These are phyloP conservation scores for Pleurotus cornucopiae DNA, from an alignment of 768 basidiomycete species.

Conservation along the genomic window DNA sequence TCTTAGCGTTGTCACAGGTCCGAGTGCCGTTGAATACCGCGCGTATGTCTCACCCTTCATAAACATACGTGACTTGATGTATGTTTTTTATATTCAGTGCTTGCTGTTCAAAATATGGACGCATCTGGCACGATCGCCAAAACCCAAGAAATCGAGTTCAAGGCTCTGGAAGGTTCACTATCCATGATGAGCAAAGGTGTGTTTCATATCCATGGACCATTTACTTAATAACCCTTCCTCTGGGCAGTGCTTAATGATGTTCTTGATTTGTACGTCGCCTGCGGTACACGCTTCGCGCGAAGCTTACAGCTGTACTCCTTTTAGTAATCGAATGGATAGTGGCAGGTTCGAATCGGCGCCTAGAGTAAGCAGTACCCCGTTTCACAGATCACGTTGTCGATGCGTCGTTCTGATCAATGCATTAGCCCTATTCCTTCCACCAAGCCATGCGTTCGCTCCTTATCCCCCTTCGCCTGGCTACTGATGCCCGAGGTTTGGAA, in stretches of 20 bases:
- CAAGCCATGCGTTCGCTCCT: constrained; percentile 73
- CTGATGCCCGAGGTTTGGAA: constrained; percentile 61
- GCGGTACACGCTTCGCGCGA: constrained; percentile 1
- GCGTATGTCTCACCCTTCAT: constrained; percentile 29
- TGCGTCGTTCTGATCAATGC: neutral
- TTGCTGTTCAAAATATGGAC: constrained; percentile 92
- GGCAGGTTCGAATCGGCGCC: constrained; percentile 74
- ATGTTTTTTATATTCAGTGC: constrained; percentile 30
- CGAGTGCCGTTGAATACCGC: constrained; percentile 81
- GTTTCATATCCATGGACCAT: constrained; percentile 1
- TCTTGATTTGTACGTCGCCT: constrained; percentile 61
- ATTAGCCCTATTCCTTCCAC: constrained; percentile 70
- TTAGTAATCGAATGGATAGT: constrained; percentile 81
- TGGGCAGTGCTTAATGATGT: constrained; percentile 69
- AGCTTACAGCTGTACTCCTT: constrained; percentile 2
- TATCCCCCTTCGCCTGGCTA: constrained; percentile 62
- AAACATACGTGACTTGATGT: constrained; percentile 3
- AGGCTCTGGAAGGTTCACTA: constrained; percentile 75
- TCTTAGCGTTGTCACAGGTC: constrained; percentile 46
- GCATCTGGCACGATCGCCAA: constrained; percentile 69
- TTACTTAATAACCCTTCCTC: no score
- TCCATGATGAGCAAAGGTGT: constrained; percentile 86
- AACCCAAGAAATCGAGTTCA: constrained; percentile 84
- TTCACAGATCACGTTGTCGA: constrained; percentile 8
- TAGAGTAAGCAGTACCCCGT: constrained; percentile 31